These are phyloP conservation scores for Pinus taeda DNA, from an alignment of 75 land plant species.

Conservation along the genomic window DNA sequence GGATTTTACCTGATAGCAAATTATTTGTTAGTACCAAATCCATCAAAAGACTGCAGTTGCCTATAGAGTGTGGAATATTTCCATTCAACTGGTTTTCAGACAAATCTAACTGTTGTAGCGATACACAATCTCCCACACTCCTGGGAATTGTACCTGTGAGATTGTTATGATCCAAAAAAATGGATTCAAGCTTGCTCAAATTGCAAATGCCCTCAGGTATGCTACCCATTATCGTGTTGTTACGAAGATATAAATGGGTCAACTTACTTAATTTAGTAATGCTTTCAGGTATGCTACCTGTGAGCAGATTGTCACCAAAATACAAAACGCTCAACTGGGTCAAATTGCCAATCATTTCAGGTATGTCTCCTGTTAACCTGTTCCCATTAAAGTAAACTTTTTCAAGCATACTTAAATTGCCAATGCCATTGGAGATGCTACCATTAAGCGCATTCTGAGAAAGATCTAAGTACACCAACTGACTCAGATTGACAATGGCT, in stretches of 20 bases:
- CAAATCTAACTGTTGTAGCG: not conserved
- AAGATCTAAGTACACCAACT: not conserved
- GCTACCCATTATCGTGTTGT: no score
- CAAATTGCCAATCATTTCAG: not conserved
- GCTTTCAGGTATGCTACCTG: not conserved
- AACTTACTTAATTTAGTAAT: conserved; percentile 14
- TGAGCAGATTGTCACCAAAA: not conserved
- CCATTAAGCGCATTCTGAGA: not conserved
- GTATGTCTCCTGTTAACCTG: not conserved
- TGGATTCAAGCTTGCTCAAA: not conserved
- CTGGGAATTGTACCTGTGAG: not conserved
- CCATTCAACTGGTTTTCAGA: not conserved
- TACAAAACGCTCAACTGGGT: not conserved
- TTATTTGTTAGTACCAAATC: not conserved
- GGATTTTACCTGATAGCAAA: not conserved
- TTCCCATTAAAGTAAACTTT: no score
- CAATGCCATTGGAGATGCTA: not conserved
- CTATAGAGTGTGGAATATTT: not conserved
- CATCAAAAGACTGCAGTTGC: not conserved
- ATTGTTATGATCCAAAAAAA: not conserved
- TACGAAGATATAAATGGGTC: not conserved
- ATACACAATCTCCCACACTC: not conserved
- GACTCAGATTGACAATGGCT: not conserved
- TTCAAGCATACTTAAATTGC: not conserved
- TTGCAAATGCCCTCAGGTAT: no score